Base-by-base conservation (phyloP, 2,329 filamentous ascomycete species). In the Neurospora sp. region DNA sequence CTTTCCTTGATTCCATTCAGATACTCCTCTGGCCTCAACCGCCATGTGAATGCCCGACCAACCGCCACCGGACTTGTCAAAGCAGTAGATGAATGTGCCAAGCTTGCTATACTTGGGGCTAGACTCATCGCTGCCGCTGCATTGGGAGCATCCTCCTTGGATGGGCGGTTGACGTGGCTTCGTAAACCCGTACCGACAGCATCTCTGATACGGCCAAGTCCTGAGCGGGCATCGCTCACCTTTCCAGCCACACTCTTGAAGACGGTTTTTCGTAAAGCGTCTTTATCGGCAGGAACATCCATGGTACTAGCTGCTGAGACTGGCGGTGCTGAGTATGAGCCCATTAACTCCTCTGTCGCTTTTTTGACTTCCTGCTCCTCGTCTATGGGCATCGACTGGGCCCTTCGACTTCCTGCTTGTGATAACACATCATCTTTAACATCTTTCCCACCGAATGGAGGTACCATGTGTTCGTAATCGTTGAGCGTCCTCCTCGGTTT, bases 161-260 rank as follows among this genome's bases (percentile, higher is more conserved):
- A 88, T n/a, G 83, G 83, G 15, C 85, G 84, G 73, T 79, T 83
- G 66, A 77, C 75, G 71, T 90, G 87, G 1, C 86, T 84, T 72
- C 83, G 83, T n/a, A 84, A 77, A 11, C 81, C 82, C 15, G 84
- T 83, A 1, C 92, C 92, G 41, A 97, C 91, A 2, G 89, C 92
- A 77, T 95, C 93, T 77, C 94, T 94, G 78, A 97, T 93, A 41
- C 92, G 89, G 1, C 91, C 92, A 69, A 97, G 85, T 0, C 93
- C 93, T 69, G 91, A 93, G 66, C 91, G 89, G 66, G 93, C 92
- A 79, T 96, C 93, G 72, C 87, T 91, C 77, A 92, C 91, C 73
- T 91, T 91, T 5, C 88, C 92, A 2, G 91, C 91, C 17, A 96
- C 92, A 71, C 89, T 91, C 78, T 92, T 96, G 79, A 94, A 91